phyloP scores from a whole-genome alignment of 257 asterid genomes.

The Nicotiana noctiflora region DNA sequence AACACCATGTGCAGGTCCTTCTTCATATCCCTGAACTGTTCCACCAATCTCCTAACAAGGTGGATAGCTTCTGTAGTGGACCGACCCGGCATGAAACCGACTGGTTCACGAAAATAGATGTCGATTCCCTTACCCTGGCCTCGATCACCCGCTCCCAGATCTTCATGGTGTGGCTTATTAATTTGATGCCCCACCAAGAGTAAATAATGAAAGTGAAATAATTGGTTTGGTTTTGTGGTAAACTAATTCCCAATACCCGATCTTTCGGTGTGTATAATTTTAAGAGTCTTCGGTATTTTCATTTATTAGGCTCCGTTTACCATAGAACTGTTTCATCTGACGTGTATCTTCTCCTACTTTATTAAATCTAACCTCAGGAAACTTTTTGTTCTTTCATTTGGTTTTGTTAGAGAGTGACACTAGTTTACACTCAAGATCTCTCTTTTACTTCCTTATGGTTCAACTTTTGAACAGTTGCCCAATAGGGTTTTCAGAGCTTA shows the following conservation, averaged over 20 bases:
- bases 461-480: background rate
- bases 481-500: background rate
- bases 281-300: background rate
- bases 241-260: background rate
- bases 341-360: too few relatives aligned
- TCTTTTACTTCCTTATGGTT: background rate
- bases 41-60: too few relatives aligned
- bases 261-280: background rate
- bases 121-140: too few relatives aligned
- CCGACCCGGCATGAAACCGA: too few relatives aligned
- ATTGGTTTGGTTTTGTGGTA: background rate
- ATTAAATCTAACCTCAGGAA: background rate
- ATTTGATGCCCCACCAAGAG: background rate
- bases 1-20: too few relatives aligned
- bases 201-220: background rate
- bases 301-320: too few relatives aligned
- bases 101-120: too few relatives aligned
- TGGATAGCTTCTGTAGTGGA: too few relatives aligned
- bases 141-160: too few relatives aligned
- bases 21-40: too few relatives aligned
- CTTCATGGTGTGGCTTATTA: too few relatives aligned
- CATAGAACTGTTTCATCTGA: too few relatives aligned
- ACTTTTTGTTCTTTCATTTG: background rate
- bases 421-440: background rate
- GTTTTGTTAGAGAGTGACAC: background rate